Conservation (phyloP, 2,329 filamentous ascomycete species). For the Xylariaceae sp. region DNA sequence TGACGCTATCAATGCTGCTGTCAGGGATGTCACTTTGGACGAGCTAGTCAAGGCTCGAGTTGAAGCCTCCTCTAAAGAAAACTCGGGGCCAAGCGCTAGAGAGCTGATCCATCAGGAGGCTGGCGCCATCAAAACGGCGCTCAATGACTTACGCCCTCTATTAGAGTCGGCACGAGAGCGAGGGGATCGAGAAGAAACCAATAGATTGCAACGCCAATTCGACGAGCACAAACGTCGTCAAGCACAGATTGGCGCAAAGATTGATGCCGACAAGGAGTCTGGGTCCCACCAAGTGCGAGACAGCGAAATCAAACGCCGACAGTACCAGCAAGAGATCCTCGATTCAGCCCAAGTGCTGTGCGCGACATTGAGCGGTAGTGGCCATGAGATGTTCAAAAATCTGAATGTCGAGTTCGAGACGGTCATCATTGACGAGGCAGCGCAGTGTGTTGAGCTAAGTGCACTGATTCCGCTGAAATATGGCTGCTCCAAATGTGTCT, state of each 20-base stretch:
- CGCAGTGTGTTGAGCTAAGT: slow-evolving; percentile 95
- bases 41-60: slow-evolving; percentile 79
- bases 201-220: slow-evolving; percentile 69
- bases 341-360: slow-evolving; percentile 90
- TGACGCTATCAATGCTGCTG: slow-evolving; percentile 86
- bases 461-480: slow-evolving; percentile 97
- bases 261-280: slow-evolving; percentile 82
- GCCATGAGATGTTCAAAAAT: slow-evolving; percentile 95
- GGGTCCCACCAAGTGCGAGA: slow-evolving; percentile 79
- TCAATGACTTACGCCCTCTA: slow-evolving; percentile 66
- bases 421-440: slow-evolving; percentile 96
- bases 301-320: slow-evolving; percentile 77
- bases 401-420: slow-evolving; percentile 97
- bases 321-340: slow-evolving; percentile 86
- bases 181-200: slow-evolving; percentile 44
- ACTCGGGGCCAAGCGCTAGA: slow-evolving; percentile 51
- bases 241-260: slow-evolving; percentile 70
- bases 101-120: slow-evolving; percentile 62
- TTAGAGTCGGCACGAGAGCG: slow-evolving; percentile 63
- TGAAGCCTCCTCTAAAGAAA: slow-evolving; percentile 54
- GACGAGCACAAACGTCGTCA: slow-evolving; percentile 75
- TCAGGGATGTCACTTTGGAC: slow-evolving; percentile 89
- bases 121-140: slow-evolving; percentile 68
- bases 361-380: slow-evolving; percentile 89
- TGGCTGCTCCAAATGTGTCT: slow-evolving; percentile 91